Conservation (phyloP, 306 rosid species). For the Cotoneaster glaucophyllus region DNA sequence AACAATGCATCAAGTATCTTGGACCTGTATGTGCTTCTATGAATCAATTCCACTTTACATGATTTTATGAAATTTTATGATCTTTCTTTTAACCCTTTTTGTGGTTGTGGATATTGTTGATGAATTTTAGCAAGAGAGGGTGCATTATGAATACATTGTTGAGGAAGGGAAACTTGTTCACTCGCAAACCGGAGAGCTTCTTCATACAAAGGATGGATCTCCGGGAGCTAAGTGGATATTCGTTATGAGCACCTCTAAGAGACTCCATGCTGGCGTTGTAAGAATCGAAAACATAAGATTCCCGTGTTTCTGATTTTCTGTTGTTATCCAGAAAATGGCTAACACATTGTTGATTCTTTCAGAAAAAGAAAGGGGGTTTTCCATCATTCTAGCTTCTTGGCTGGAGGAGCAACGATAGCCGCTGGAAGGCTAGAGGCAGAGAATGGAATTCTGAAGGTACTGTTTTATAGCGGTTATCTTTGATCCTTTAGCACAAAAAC, state of each 20-base stretch:
- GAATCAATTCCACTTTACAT: constrained; percentile 1
- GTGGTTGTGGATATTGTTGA: not conserved
- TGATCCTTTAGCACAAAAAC: not conserved
- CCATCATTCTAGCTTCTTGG: constrained; percentile 92
- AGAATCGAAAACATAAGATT: constrained; percentile 19
- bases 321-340: not conserved
- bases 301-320: not conserved
- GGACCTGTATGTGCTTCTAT: constrained; percentile 68
- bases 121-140: constrained; percentile 67
- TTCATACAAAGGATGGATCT: constrained; percentile 43
- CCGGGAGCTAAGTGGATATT: constrained; percentile 72
- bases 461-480: not conserved
- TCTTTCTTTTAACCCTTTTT: not conserved
- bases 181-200: constrained; percentile 53
- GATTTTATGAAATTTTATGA: not conserved
- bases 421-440: constrained; percentile 82
- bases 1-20: constrained; percentile 84
- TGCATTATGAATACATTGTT: constrained; percentile 50
- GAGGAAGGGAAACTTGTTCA: constrained; percentile 52
- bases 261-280: constrained; percentile 84
- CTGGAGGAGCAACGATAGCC: constrained; percentile 85
- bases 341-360: constrained; percentile 15
- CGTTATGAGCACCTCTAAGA: constrained; percentile 85
- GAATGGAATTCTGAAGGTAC: constrained; percentile 72
- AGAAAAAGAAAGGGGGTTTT: constrained; percentile 88